Percentiles rank a stretch among this genome's conserved stretches.
These are phyloP conservation scores for Pseudohalonectria lignicola DNA, from an alignment of 2,329 filamentous ascomycete species.

Conservation along the genomic window DNA sequence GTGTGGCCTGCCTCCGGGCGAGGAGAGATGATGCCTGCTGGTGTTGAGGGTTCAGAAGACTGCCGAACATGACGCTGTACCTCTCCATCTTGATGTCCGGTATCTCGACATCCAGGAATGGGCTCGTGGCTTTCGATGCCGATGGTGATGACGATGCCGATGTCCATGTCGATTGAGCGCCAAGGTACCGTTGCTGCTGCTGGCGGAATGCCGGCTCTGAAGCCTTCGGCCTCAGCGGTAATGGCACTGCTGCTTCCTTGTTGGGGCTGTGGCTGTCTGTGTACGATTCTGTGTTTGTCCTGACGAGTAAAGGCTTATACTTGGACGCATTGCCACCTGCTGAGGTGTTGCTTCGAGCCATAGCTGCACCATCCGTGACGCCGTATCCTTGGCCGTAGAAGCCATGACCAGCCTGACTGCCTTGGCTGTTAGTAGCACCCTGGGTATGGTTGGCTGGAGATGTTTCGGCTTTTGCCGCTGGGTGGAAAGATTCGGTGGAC, in stretches of 20 bases:
- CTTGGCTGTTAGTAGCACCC: too few relatives aligned
- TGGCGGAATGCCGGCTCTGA: constrained; percentile 9
- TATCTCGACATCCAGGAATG: constrained; percentile 65
- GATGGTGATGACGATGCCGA: too few relatives aligned
- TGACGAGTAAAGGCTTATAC: constrained; percentile 3
- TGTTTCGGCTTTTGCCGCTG: too few relatives aligned
- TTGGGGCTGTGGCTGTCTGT: background rate
- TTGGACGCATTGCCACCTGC: constrained; percentile 8
- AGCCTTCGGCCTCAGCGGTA: constrained; percentile 9
- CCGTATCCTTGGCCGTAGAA: background rate
- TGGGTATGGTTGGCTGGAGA: too few relatives aligned
- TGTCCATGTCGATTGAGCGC: constrained; percentile 1
- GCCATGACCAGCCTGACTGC: constrained; percentile 7
- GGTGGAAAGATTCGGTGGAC: constrained; percentile 7
- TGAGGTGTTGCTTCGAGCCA: constrained; percentile 23
- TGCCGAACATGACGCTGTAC: constrained; percentile 89
- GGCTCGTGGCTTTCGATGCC: constrained; percentile 9
- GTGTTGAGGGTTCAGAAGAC: constrained; percentile 44
- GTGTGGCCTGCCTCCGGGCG: constrained; percentile 45
- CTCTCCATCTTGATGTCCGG: constrained; percentile 72
- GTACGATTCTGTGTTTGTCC: background rate
- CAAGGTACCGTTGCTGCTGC: background rate
- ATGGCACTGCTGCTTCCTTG: constrained; percentile 2
- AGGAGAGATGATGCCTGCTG: constrained; percentile 30
- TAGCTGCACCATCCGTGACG: too few relatives aligned